Evolutionary conservation across 2,329 filamentous ascomycete species (phyloP).

Genomic region (Sporothrix brasiliensis): DNA sequence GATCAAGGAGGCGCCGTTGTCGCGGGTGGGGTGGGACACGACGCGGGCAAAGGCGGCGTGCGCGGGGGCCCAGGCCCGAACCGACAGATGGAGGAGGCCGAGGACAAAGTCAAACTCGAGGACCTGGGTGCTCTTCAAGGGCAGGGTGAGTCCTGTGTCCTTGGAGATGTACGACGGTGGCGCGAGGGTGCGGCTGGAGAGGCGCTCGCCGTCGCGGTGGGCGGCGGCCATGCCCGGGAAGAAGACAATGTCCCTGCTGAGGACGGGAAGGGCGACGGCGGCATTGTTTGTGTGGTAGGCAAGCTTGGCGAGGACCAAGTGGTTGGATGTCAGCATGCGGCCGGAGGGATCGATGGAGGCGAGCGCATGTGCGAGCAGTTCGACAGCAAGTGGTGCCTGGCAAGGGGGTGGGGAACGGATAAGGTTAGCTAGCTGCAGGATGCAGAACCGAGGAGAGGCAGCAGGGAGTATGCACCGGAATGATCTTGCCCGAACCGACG

Average conservation of each 20-base stretch:
- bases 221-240: conserved; percentile 55
- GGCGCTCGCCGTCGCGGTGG: conserved; percentile 37
- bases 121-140: conserved; percentile 56
- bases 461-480: conserved; percentile 44
- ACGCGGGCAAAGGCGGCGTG: conserved; percentile 64
- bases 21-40: conserved; percentile 67
- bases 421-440: neutral
- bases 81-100: conserved; percentile 65
- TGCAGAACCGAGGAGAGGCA: neutral
- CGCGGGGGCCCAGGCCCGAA: conserved; percentile 65
- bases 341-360: conserved; percentile 66
- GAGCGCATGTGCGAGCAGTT: conserved; percentile 57
- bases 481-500: conserved; percentile 46
- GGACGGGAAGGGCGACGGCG: conserved; percentile 59
- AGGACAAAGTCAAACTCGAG: conserved; percentile 71
- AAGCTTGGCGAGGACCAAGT: conserved; percentile 36
- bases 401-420: too few relatives aligned
- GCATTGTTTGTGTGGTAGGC: conserved; percentile 61
- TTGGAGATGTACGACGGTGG: conserved; percentile 62
- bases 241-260: conserved; percentile 68
- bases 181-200: conserved; percentile 52
- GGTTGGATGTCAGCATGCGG: conserved; percentile 37
- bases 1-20: conserved; percentile 68
- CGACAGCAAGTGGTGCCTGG: conserved; percentile 53
- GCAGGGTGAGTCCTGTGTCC: conserved; percentile 59